Percentiles rank a stretch among this genome's conserved stretches.
Evolutionary conservation across 345 rosid genomes (phyloP).

Genomic region (Eucalyptus urophylla): DNA sequence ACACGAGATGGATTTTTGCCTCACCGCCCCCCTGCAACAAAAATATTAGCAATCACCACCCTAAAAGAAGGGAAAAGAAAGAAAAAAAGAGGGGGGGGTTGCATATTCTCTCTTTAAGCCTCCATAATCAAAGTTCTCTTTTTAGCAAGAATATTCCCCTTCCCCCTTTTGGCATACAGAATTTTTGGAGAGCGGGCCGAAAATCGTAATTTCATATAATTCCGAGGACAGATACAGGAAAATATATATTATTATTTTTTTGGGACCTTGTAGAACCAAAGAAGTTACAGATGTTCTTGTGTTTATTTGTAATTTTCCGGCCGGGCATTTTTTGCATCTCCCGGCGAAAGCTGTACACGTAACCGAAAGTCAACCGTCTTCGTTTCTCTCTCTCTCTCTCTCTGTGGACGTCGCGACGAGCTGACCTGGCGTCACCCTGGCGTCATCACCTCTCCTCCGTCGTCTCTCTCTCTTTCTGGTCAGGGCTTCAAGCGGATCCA

Average conservation of each 20-base stretch:
- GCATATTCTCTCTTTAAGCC: neutral
- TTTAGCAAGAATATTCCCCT: neutral
- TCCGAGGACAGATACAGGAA: neutral
- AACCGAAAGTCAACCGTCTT: neutral
- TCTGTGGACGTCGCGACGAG: neutral
- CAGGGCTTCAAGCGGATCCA: constrained; percentile 34
- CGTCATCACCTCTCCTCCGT: neutral
- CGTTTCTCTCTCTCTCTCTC: neutral
- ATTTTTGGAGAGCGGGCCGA: neutral
- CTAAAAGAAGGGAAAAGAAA: neutral
- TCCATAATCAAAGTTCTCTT: neutral
- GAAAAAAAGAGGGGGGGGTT: fast-evolving
- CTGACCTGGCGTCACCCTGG: neutral
- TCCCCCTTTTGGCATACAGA: neutral
- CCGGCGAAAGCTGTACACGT: neutral
- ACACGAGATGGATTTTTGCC: neutral
- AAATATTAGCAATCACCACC: neutral
- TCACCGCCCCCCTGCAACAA: neutral
- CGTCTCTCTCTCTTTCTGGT: neutral
- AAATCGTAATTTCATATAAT: neutral
- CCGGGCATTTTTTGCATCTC: neutral
- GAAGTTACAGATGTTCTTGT: neutral
- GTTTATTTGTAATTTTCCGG: neutral
- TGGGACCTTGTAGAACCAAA: neutral
- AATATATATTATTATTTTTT: no score